These are phyloP conservation scores for Puccinia horiana DNA, from an alignment of 1,284 basidiomycete genomes.

Conservation along the genomic window DNA sequence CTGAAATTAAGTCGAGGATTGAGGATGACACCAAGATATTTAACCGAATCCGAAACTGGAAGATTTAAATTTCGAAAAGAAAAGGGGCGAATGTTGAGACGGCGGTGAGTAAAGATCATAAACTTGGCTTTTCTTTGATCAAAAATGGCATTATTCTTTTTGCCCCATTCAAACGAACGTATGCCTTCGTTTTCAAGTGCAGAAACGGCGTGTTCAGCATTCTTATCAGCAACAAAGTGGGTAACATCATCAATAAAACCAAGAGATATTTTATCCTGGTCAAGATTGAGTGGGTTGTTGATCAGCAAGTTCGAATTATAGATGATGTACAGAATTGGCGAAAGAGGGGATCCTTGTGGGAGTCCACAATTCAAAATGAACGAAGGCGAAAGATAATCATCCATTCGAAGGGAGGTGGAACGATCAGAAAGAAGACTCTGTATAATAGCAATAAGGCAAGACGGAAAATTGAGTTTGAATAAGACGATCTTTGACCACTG, in stretches of 20 bases:
- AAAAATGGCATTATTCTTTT: neutral
- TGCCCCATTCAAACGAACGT: neutral
- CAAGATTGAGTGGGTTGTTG: neutral
- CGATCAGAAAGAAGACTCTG: neutral
- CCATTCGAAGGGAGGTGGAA: neutral
- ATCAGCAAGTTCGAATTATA: constrained; percentile 15
- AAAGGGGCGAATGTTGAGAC: neutral
- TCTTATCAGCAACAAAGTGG: neutral
- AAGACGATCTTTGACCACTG: neutral
- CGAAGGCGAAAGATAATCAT: constrained; percentile 6
- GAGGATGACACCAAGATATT: neutral
- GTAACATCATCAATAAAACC: constrained; percentile 22
- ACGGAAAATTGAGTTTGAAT: neutral
- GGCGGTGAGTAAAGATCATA: neutral
- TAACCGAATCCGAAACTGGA: neutral
- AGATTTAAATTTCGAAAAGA: neutral
- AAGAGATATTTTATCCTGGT: neutral
- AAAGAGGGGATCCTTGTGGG: constrained; percentile 41
- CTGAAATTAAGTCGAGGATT: neutral
- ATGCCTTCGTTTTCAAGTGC: neutral
- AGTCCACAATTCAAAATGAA: constrained; percentile 16
- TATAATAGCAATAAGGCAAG: neutral
- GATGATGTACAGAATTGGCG: constrained; percentile 24
- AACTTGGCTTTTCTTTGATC: constrained; percentile 15
- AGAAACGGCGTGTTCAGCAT: neutral